Conservation (phyloP, 345 rosid genomes). For the Aquilaria malaccensis region DNA sequence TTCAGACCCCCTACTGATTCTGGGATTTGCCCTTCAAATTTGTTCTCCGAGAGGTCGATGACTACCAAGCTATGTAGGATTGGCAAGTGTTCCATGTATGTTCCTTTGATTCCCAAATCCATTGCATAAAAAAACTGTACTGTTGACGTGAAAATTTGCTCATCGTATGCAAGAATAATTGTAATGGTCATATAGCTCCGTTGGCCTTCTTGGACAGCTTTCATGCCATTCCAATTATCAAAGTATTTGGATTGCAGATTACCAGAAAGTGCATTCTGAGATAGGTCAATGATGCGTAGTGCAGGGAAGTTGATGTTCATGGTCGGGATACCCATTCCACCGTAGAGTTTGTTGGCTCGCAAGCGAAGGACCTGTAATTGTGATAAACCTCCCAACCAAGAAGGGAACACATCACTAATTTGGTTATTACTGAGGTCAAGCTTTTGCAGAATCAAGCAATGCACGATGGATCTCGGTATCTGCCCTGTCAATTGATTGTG, state of each 20-base stretch:
- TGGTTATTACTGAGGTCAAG: conserved; percentile 25
- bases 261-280: conserved; percentile 24
- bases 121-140: no score
- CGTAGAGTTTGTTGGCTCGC: conserved; percentile 17
- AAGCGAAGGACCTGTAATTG: conserved; percentile 17
- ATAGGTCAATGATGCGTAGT: conserved; percentile 20
- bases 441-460: conserved; percentile 17
- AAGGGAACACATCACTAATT: conserved; percentile 20
- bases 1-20: no score
- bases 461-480: conserved; percentile 13
- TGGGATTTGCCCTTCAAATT: no score
- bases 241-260: background rate
- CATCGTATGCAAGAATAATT: no score
- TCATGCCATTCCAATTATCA: no score
- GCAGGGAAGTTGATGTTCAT: conserved; percentile 1
- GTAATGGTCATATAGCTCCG: no score
- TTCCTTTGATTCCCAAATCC: no score
- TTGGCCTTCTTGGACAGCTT: no score
- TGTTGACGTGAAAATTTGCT: no score
- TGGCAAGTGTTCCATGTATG: no score
- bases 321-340: background rate
- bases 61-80: no score
- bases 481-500: conserved; percentile 19
- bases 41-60: no score
- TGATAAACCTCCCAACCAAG: conserved; percentile 22